Percentiles rank a stretch among this genome's conserved stretches.
phyloP scores from a whole-genome alignment of 2,329 filamentous ascomycete genomes.

The Colletotrichum sp. region DNA sequence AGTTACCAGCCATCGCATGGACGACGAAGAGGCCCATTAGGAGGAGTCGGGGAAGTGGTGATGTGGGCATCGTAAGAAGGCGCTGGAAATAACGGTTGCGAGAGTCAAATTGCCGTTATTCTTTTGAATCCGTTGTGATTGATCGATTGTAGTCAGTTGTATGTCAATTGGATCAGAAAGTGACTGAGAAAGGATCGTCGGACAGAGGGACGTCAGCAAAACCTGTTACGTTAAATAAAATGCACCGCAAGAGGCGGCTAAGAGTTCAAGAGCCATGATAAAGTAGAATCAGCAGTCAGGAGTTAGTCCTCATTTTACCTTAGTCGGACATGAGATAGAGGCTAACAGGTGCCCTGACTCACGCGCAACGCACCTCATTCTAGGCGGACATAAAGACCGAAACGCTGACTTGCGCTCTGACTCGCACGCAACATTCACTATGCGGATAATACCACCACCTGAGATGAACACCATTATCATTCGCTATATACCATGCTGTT shows the following conservation, averaged over 20 bases:
- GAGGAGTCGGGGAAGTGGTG: background rate
- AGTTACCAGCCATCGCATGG: background rate
- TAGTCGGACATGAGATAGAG: background rate
- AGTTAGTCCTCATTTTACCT: background rate
- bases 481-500: background rate
- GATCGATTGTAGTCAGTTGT: background rate
- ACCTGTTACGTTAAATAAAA: background rate
- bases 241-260: background rate
- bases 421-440: background rate
- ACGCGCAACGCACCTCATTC: background rate
- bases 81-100: background rate
- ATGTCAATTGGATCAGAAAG: background rate
- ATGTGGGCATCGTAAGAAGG: background rate
- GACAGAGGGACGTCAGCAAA: background rate
- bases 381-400: background rate
- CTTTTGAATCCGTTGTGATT: background rate
- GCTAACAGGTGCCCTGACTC: background rate
- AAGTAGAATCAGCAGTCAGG: background rate
- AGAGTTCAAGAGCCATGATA: background rate
- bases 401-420: background rate
- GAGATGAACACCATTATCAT: background rate
- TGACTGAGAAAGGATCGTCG: background rate
- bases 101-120: background rate
- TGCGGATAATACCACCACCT: background rate
- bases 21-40: background rate